Percentiles rank a stretch among this genome's conserved stretches.
These are phyloP conservation scores for Colletotrichum tropicicola DNA, from an alignment of 2,329 filamentous ascomycete genomes.

Conservation along the genomic window DNA sequence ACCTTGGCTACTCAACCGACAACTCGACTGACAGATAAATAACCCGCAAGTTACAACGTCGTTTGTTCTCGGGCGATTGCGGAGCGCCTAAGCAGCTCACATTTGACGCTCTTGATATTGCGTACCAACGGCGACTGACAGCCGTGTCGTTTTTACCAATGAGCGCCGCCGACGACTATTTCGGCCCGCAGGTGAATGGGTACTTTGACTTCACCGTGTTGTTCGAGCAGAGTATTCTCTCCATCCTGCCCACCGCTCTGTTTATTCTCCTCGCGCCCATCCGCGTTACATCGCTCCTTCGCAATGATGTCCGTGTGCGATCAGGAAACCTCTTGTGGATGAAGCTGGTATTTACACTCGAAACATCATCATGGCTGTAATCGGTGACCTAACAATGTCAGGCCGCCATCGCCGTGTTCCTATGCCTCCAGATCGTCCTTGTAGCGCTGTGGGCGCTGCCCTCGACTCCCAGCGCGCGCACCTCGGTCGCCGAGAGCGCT, in stretches of 20 bases:
- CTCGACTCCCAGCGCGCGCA: conserved; percentile 33
- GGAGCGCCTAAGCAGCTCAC: too few relatives aligned
- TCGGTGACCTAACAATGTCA: conserved; percentile 1
- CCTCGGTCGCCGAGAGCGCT: conserved; percentile 38
- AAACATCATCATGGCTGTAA: neutral
- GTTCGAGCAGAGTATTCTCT: conserved; percentile 42
- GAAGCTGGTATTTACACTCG: conserved; percentile 32
- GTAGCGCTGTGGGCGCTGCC: conserved; percentile 38
- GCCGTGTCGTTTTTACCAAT: neutral
- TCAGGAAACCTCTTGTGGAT: conserved; percentile 31
- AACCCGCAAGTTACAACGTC: neutral
- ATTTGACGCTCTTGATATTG: too few relatives aligned
- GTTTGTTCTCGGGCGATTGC: neutral
- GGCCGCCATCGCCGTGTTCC: conserved; percentile 23
- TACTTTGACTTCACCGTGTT: conserved; percentile 41
- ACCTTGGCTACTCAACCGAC: neutral
- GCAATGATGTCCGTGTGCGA: neutral
- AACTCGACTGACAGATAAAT: neutral
- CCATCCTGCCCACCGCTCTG: conserved; percentile 35
- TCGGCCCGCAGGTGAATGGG: conserved; percentile 36
- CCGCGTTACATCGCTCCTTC: conserved; percentile 29
- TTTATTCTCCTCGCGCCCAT: conserved; percentile 36
- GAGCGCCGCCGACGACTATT: conserved; percentile 26
- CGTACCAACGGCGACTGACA: too few relatives aligned
- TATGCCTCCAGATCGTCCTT: conserved; percentile 35